Evolutionary conservation across 768 basidiomycete genomes (phyloP).

Genomic region (Rhodosporidiobolus sp.): DNA sequence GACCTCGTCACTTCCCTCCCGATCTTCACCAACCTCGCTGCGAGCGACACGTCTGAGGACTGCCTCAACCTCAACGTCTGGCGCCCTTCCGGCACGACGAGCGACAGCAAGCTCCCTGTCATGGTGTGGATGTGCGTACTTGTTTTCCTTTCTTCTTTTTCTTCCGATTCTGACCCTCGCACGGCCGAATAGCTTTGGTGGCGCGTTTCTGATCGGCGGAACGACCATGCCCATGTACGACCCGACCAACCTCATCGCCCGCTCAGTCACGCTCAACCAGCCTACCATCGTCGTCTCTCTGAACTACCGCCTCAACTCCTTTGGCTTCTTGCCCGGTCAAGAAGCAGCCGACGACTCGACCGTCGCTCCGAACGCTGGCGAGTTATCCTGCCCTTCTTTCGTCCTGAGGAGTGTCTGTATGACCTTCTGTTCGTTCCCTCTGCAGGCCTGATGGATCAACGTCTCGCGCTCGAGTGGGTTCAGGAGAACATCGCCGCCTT

Average conservation of each 20-base stretch:
- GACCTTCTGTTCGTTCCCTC: too few relatives aligned
- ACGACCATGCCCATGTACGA: neutral
- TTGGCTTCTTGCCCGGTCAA: slow-evolving; percentile 55
- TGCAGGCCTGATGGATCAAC: slow-evolving; percentile 55
- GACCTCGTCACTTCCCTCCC: slow-evolving; percentile 1
- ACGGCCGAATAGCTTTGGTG: slow-evolving; percentile 44
- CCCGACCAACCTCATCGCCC: slow-evolving; percentile 7
- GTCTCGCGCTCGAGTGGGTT: slow-evolving; percentile 59
- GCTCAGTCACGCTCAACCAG: slow-evolving; percentile 47
- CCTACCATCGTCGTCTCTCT: slow-evolving; percentile 57
- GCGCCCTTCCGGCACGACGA: slow-evolving; percentile 47
- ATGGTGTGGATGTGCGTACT: slow-evolving; percentile 51
- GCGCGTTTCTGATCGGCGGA: slow-evolving; percentile 34
- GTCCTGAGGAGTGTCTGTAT: too few relatives aligned
- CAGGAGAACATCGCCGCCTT: slow-evolving; percentile 50
- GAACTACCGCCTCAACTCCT: slow-evolving; percentile 52
- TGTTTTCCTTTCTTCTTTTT: too few relatives aligned
- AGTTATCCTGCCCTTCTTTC: too few relatives aligned
- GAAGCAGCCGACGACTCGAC: slow-evolving; percentile 50
- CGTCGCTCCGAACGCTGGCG: slow-evolving; percentile 11
- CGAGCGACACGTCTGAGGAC: slow-evolving; percentile 49
- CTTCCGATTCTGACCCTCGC: neutral
- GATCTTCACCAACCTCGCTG: neutral
- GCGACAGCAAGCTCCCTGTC: slow-evolving; percentile 49
- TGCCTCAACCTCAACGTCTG: slow-evolving; percentile 56